These are phyloP conservation scores for Cyberlindnera euphorbiae DNA, from an alignment of 805 yeast genomes.

Conservation along the genomic window DNA sequence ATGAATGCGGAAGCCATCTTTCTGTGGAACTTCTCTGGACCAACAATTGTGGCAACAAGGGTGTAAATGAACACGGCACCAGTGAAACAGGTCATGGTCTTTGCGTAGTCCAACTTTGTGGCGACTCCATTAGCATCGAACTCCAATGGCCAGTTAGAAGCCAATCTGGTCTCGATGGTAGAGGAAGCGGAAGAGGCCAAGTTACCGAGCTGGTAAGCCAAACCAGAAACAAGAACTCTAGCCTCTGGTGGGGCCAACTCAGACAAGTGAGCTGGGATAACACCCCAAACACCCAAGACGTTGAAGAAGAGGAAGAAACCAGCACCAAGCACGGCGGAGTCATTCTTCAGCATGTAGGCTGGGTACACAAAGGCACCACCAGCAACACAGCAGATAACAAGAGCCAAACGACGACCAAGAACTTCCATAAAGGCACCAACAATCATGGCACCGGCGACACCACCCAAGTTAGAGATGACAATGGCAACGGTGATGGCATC, in stretches of 20 bases:
- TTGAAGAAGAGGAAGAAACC: constrained; percentile 62
- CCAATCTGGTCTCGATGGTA: constrained; percentile 64
- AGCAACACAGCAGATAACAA: constrained; percentile 44
- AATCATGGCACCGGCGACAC: constrained; percentile 55
- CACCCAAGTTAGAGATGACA: constrained; percentile 63
- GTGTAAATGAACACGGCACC: constrained; percentile 61
- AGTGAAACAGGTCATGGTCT: constrained; percentile 65
- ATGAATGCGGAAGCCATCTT: constrained; percentile 29
- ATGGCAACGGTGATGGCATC: constrained; percentile 54
- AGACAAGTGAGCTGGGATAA: constrained; percentile 58
- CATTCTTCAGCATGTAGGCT: constrained; percentile 38
- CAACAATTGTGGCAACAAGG: constrained; percentile 42
- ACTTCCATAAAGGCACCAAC: constrained; percentile 53
- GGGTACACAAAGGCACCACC: constrained; percentile 64
- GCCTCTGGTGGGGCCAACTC: constrained; percentile 68
- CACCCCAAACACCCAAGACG: constrained; percentile 74
- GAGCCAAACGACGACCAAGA: constrained; percentile 60
- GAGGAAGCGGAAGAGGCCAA: constrained; percentile 67
- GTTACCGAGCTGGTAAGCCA: constrained; percentile 68
- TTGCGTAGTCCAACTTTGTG: constrained; percentile 46
- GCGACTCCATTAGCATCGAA: constrained; percentile 28
- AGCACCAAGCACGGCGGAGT: constrained; percentile 45
- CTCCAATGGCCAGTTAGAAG: constrained; percentile 51
- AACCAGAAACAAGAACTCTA: constrained; percentile 56
- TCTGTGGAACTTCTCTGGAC: constrained; percentile 50